Conservation (phyloP, 805 yeast species). For the Candida golubevii region DNA sequence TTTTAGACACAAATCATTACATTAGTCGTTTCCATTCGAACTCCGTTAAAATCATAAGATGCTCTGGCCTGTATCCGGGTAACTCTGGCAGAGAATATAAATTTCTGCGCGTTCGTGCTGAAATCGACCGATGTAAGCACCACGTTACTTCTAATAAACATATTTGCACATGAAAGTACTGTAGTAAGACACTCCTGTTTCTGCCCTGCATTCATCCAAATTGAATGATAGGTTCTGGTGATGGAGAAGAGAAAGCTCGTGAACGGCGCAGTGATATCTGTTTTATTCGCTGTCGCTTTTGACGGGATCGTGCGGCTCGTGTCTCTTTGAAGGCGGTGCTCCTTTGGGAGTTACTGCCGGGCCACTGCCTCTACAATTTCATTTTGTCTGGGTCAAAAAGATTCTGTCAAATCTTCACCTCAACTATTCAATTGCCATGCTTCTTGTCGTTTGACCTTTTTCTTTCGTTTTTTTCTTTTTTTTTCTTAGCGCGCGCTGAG, state of each 20-base stretch:
- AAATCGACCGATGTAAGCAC: neutral
- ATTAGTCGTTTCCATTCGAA: too few species aligned
- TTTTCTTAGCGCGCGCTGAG: too few species aligned
- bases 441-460: too few species aligned
- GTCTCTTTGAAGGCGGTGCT: conserved; percentile 12
- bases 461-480: too few species aligned
- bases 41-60: too few species aligned
- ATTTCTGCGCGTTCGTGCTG: conserved; percentile 4
- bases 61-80: conserved; percentile 6
- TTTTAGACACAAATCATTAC: too few species aligned
- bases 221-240: conserved; percentile 18
- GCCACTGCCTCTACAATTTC: conserved; percentile 14
- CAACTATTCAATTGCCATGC: too few species aligned
- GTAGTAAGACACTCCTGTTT: conserved; percentile 17
- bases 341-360: conserved; percentile 9
- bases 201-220: conserved; percentile 20
- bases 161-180: neutral
- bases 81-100: conserved; percentile 6
- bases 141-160: neutral
- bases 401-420: neutral
- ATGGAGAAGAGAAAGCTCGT: conserved; percentile 21
- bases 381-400: too few species aligned
- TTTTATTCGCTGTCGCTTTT: conserved; percentile 14
- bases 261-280: conserved; percentile 14
- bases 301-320: conserved; percentile 19